phyloP scores from a whole-genome alignment of 352 stramenopile species.

The Globisporangium megalacanthum region DNA sequence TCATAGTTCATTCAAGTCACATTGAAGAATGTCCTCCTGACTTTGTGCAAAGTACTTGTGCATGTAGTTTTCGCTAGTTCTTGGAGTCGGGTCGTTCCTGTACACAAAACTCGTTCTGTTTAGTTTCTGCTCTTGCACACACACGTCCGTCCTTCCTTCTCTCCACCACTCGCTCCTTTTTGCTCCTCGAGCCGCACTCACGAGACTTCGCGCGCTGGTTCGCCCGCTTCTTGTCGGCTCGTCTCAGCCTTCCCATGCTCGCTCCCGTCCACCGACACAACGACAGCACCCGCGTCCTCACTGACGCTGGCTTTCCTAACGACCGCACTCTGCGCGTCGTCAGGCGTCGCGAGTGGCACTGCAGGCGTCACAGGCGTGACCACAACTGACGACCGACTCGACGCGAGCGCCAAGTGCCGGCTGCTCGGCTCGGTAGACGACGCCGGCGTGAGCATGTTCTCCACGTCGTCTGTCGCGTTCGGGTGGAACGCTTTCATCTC shows the following conservation, averaged over 20 bases:
- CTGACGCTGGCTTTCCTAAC: slow-evolving; percentile 1
- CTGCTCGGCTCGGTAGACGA: slow-evolving; percentile 2
- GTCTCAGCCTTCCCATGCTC: slow-evolving; percentile 7
- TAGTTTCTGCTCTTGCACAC: too few relatives aligned
- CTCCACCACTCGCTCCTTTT: neutral
- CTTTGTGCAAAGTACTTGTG: too few relatives aligned
- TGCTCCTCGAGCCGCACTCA: neutral
- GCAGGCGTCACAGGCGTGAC: slow-evolving; percentile 33
- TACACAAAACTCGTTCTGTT: too few relatives aligned
- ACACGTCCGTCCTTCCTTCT: neutral
- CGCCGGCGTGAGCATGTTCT: neutral
- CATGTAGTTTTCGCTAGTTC: too few relatives aligned
- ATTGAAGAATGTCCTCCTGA: too few relatives aligned
- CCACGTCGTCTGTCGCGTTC: slow-evolving; percentile 16
- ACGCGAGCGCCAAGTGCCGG: slow-evolving; percentile 17
- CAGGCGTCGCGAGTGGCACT: slow-evolving; percentile 15
- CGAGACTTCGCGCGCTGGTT: slow-evolving; percentile 38
- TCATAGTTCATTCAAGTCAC: too few relatives aligned
- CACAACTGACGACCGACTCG: slow-evolving; percentile 18
- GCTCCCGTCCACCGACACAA: neutral
- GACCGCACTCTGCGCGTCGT: slow-evolving; percentile 1
- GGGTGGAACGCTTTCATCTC: slow-evolving; percentile 81
- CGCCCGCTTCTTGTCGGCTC: slow-evolving; percentile 38
- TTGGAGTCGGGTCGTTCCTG: too few relatives aligned
- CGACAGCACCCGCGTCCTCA: slow-evolving; percentile 13